Conservation (phyloP, 371 early-diverging fungal genomes). For the Apophysomyces sp. region DNA sequence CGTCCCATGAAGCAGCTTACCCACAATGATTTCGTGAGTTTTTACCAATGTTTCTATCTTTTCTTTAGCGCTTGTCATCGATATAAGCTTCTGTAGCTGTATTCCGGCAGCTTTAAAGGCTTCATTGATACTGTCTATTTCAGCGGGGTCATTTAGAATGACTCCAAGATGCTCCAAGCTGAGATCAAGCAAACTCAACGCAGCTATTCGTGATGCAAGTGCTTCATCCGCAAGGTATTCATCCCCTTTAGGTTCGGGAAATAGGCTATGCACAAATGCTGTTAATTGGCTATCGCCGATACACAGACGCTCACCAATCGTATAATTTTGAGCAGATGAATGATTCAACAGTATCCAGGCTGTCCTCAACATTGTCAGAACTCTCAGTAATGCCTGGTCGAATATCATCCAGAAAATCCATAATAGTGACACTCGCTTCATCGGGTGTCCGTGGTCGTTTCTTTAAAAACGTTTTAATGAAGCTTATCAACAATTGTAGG, state of each 20-base stretch:
- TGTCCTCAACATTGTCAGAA: conserved; percentile 12
- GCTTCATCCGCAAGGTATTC: conserved; percentile 65
- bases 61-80: conserved; percentile 42
- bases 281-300: conserved; percentile 4
- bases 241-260: conserved; percentile 31
- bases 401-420: conserved; percentile 33
- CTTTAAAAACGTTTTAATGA: conserved; percentile 30
- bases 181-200: conserved; percentile 64
- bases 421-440: conserved; percentile 15
- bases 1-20: conserved; percentile 14
- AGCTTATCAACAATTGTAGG: conserved; percentile 6
- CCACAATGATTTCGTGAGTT: conserved; percentile 51
- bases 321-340: conserved; percentile 43
- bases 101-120: conserved; percentile 45
- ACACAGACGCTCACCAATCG: conserved; percentile 21
- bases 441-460: conserved; percentile 31
- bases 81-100: conserved; percentile 50
- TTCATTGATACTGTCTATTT: conserved; percentile 34
- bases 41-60: conserved; percentile 47
- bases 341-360: conserved; percentile 39
- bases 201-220: conserved; percentile 67
- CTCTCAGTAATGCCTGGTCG: not conserved
- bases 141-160: conserved; percentile 36
- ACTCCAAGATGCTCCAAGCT: conserved; percentile 61
- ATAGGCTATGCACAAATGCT: not conserved